A percentile compares a stretch with the other conserved stretches of the same genome.
phyloP scores from a whole-genome alignment of 176 grass and related monocot genomes.

The Lolium multiflorum region DNA sequence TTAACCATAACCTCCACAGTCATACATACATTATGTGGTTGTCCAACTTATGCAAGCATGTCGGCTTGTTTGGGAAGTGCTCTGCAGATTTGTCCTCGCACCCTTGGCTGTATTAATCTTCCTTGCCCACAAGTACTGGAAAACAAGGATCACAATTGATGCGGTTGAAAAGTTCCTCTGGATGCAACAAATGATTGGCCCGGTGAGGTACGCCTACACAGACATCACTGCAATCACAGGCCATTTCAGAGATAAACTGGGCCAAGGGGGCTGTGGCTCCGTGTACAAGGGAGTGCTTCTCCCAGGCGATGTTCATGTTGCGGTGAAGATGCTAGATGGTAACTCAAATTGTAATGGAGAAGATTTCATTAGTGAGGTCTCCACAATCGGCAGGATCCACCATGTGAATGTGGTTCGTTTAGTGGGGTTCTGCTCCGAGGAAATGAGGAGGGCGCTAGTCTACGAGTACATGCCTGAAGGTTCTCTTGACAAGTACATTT shows the following conservation, averaged over 20 bases:
- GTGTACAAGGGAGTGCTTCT: constrained; percentile 28
- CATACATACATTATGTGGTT: not conserved
- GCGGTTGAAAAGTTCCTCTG: not conserved
- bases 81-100: not conserved
- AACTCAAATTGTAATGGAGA: not conserved
- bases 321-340: constrained; percentile 29
- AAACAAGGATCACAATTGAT: not conserved
- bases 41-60: not conserved
- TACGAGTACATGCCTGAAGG: constrained; percentile 26
- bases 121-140: not conserved
- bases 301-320: not conserved
- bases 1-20: not conserved
- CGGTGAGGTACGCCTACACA: not conserved
- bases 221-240: not conserved
- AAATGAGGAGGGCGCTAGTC: constrained; percentile 26
- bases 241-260: not conserved
- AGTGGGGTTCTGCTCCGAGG: constrained; percentile 35
- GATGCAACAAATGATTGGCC: not conserved
- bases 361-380: constrained; percentile 39
- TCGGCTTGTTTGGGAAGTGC: not conserved
- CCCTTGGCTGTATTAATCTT: not conserved
- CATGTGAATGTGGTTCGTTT: constrained; percentile 40
- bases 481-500: not conserved
- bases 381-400: constrained; percentile 45
- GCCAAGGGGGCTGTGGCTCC: not conserved